Evolutionary conservation across 2,329 filamentous ascomycete genomes (phyloP).

Genomic region (Paraconiothyrium sp.): DNA sequence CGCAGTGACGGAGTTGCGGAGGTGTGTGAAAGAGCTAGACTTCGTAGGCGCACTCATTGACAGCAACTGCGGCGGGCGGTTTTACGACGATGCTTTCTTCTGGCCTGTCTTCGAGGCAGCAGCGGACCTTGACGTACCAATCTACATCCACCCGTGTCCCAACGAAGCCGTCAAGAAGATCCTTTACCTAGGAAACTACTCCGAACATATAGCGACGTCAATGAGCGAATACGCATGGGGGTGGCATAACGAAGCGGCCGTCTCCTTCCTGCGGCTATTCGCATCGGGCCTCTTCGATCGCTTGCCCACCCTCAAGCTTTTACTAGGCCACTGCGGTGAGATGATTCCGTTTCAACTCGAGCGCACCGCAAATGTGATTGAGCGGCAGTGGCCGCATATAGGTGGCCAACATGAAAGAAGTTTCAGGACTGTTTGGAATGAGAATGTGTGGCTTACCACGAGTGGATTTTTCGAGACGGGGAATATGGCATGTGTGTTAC

Average conservation of each 20-base stretch:
- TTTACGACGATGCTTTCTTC: conserved; percentile 58
- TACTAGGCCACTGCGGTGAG: conserved; percentile 65
- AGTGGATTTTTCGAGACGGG: conserved; percentile 62
- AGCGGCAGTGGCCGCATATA: conserved; percentile 22
- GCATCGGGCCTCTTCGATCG: conserved; percentile 64
- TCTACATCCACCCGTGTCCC: conserved; percentile 56
- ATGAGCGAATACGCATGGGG: conserved; percentile 56
- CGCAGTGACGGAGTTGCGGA: conserved; percentile 48
- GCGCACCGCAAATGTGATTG: conserved; percentile 42
- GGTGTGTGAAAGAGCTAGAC: conserved; percentile 51
- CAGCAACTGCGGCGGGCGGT: conserved; percentile 49
- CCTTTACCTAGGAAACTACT: conserved; percentile 59
- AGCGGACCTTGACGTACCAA: conserved; percentile 51
- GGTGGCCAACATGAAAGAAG: conserved; percentile 30
- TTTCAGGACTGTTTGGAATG: conserved; percentile 60
- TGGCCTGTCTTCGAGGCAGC: conserved; percentile 52
- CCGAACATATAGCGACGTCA: conserved; percentile 34
- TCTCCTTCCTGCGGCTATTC: conserved; percentile 60
- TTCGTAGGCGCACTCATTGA: conserved; percentile 61
- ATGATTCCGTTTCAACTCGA: conserved; percentile 65
- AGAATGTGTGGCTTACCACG: conserved; percentile 67
- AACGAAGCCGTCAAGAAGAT: conserved; percentile 61
- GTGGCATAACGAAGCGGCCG: conserved; percentile 62
- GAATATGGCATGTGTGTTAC: conserved; percentile 54
- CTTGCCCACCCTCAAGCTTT: conserved; percentile 62